Conservation (phyloP, 2,329 filamentous ascomycete genomes). For the Arachnomyces sp. region DNA sequence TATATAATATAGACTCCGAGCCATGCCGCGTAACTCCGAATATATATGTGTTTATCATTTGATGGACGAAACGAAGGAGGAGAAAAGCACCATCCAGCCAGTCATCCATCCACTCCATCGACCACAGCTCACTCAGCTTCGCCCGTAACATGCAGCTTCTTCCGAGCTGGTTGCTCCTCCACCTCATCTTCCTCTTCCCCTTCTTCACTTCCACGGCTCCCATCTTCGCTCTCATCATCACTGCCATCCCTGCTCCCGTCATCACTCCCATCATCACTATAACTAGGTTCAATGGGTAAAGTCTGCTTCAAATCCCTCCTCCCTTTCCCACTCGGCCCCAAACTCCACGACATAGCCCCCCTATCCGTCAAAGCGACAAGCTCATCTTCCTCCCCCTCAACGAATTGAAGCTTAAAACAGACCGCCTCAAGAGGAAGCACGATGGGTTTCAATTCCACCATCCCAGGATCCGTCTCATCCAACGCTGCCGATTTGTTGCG, state of each 20-base stretch:
- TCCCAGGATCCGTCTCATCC: constrained; percentile 2
- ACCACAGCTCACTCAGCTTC: constrained; percentile 3
- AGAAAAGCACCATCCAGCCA: background rate
- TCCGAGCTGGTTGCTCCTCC: too few relatives aligned
- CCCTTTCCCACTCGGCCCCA: constrained; percentile 23
- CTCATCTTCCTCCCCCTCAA: constrained; percentile 25
- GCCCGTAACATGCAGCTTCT: background rate
- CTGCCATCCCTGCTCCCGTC: background rate
- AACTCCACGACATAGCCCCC: constrained; percentile 31
- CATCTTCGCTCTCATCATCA: background rate
- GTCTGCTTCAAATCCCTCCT: constrained; percentile 9
- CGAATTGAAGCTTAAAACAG: constrained; percentile 30
- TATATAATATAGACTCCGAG: too few relatives aligned
- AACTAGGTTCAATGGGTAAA: too few relatives aligned
- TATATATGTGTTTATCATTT: too few relatives aligned
- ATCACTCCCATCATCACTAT: too few relatives aligned
- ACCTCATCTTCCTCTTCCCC: constrained; percentile 3
- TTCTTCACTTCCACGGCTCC: background rate
- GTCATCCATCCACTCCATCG: background rate
- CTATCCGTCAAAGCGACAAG: constrained; percentile 34
- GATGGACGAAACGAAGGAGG: too few relatives aligned
- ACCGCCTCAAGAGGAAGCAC: constrained; percentile 29
- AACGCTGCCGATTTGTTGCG: too few relatives aligned
- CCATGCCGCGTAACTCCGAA: background rate
- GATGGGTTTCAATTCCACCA: constrained; percentile 26